Conservation (phyloP, 2,329 filamentous ascomycete genomes). For the Penicillium sp. region DNA sequence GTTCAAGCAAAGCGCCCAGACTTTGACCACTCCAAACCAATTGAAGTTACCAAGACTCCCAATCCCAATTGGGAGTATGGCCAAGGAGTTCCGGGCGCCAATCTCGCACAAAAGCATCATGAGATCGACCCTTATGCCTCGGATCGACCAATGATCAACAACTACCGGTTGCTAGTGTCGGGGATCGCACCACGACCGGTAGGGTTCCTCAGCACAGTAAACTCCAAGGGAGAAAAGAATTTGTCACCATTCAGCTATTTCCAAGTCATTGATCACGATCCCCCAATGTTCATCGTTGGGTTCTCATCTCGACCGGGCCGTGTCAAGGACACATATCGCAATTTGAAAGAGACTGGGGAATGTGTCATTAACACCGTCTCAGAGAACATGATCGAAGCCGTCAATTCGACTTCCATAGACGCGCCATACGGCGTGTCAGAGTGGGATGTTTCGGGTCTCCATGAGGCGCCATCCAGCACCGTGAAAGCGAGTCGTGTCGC, state of each 20-base stretch:
- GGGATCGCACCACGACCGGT: slow-evolving; percentile 79
- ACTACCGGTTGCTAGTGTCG: slow-evolving; percentile 88
- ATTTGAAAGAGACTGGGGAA: slow-evolving; percentile 69
- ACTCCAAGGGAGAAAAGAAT: slow-evolving; percentile 66
- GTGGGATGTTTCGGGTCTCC: slow-evolving; percentile 77
- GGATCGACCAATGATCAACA: slow-evolving; percentile 66
- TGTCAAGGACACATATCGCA: slow-evolving; percentile 75
- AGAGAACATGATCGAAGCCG: slow-evolving; percentile 81
- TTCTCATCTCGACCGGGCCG: slow-evolving; percentile 56
- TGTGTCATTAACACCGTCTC: slow-evolving; percentile 84
- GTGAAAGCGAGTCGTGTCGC: slow-evolving; percentile 72
- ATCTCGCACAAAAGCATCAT: slow-evolving; percentile 39
- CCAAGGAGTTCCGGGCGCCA: slow-evolving; percentile 17
- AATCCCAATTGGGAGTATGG: slow-evolving; percentile 35
- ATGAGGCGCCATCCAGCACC: slow-evolving; percentile 62
- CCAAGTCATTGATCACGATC: slow-evolving; percentile 77
- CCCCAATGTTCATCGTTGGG: slow-evolving; percentile 73
- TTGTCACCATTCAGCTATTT: slow-evolving; percentile 85
- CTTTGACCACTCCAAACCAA: slow-evolving; percentile 29
- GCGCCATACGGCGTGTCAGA: slow-evolving; percentile 74
- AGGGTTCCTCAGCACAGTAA: slow-evolving; percentile 59
- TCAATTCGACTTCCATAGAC: slow-evolving; percentile 74
- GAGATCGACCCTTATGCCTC: slow-evolving; percentile 75
- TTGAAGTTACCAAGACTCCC: slow-evolving; percentile 38
- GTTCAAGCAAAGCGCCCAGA: slow-evolving; percentile 36